Base-by-base conservation (phyloP, 495 filamentous ascomycete species). In the Aspergillus sclerotiicarbonarius region DNA sequence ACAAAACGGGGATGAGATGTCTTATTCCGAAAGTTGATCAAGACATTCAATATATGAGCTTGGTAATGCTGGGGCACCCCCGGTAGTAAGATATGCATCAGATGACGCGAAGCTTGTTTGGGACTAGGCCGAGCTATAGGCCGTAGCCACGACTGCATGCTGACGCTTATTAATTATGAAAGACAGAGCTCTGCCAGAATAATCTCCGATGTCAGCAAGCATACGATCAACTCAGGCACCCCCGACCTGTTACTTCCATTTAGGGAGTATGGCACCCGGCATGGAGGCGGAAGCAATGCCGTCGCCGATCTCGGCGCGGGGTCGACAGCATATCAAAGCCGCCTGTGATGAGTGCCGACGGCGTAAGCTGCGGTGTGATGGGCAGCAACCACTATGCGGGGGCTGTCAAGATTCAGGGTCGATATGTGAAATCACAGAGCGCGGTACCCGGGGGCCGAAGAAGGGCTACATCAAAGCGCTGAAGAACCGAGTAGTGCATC, bases 321-420 rank as follows among this genome's bases (percentile, higher is more conserved):
- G 10, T 12, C 37, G 37, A 41, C 37, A 41, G 10, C 37, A 41
- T n/a, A 41, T 41, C 13, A 41, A n/a, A 41, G 39, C 39, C 6
- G 77, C 78, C 8, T 81, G 78, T 51, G 72, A 81, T 54, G 75
- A 78, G 56, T 81, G 78, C 59, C 72, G 76, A 21, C 73, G 77
- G 31, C 71, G 76, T 37, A 81, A 80, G 62, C 59, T 80, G 29
- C 68, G 77, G 52, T 81, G 79, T 62, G 78, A 82, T 59, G 66
- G 79, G 48, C 67, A 73, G 16, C 70, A 67, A 10, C 79, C 79
- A 58, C 21, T 25, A 47, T 82, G 79, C 58, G 71, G 73, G 12
- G 70, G 68, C 8, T 82, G 79, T 57, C 68, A 66, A 33, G 70
- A 72, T 12, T 65, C 74, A 19, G 75, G 74, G 16, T 59, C 78